Conservation (phyloP, 306 rosid species). For the Rosa rugosa region DNA sequence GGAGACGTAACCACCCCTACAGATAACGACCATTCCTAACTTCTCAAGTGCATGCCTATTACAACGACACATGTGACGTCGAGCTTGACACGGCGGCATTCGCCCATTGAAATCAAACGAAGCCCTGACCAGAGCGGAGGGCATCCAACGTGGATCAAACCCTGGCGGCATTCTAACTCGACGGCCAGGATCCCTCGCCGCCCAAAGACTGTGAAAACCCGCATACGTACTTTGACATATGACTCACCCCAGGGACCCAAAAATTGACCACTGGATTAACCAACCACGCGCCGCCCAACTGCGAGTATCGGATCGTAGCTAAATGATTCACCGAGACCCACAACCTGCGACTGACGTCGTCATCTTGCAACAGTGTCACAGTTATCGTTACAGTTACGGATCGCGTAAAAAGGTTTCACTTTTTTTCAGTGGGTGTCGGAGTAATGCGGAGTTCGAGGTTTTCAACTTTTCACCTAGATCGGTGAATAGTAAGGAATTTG, state of each 20-base stretch:
- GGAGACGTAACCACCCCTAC: background rate
- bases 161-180: constrained; percentile 15
- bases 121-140: background rate
- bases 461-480: background rate
- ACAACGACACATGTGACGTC: background rate
- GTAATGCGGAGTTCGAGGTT: background rate
- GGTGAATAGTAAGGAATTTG: background rate
- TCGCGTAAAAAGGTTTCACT: background rate
- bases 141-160: background rate
- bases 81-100: background rate
- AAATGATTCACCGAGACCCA: background rate
- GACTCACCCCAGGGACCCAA: background rate
- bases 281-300: constrained; percentile 18
- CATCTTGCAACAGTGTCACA: background rate
- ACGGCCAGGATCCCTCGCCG: constrained; percentile 16
- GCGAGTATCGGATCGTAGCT: background rate
- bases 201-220: constrained; percentile 22
- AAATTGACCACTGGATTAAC: background rate
- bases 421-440: background rate
- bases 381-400: background rate
- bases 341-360: background rate
- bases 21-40: background rate
- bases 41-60: background rate
- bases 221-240: constrained; percentile 27
- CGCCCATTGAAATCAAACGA: background rate